These are phyloP conservation scores for Exophiala aquamarina DNA, from an alignment of 2,329 filamentous ascomycete species.

Conservation along the genomic window DNA sequence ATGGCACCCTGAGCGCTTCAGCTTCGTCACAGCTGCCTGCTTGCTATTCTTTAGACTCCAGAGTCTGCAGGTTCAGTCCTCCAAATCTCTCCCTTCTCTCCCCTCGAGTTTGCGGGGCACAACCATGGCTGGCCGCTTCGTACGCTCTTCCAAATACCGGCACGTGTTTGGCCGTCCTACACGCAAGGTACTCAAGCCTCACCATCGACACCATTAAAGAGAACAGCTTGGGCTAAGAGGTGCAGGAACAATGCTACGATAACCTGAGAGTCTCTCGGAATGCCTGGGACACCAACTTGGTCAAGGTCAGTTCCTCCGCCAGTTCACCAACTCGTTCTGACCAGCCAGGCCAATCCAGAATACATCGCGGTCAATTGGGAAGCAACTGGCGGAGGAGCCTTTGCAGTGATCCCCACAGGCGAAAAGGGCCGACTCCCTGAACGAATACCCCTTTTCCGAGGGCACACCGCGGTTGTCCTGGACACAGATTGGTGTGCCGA, in stretches of 20 bases:
- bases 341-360: constrained; percentile 79
- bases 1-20: constrained; percentile 17
- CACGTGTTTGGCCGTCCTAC: constrained; percentile 97
- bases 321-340: constrained; percentile 15
- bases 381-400: constrained; percentile 89
- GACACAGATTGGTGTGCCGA: constrained; percentile 86
- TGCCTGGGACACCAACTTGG: constrained; percentile 98
- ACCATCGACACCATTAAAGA: neutral
- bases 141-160: constrained; percentile 73
- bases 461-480: constrained; percentile 91
- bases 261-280: constrained; percentile 96
- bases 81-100: neutral
- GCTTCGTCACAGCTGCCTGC: constrained; percentile 1
- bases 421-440: constrained; percentile 91
- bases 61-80: constrained; percentile 8
- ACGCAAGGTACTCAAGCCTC: constrained; percentile 61
- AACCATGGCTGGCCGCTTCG: constrained; percentile 68
- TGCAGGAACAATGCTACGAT: constrained; percentile 91
- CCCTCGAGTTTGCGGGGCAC: neutral
- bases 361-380: constrained; percentile 99
- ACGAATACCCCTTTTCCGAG: constrained; percentile 89
- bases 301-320: constrained; percentile 69
- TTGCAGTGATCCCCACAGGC: constrained; percentile 87
- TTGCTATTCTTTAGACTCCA: constrained; percentile 1
- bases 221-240: constrained; percentile 18